Conservation (phyloP, 2,329 filamentous ascomycete genomes). For the Colletotrichum spaethianum region DNA sequence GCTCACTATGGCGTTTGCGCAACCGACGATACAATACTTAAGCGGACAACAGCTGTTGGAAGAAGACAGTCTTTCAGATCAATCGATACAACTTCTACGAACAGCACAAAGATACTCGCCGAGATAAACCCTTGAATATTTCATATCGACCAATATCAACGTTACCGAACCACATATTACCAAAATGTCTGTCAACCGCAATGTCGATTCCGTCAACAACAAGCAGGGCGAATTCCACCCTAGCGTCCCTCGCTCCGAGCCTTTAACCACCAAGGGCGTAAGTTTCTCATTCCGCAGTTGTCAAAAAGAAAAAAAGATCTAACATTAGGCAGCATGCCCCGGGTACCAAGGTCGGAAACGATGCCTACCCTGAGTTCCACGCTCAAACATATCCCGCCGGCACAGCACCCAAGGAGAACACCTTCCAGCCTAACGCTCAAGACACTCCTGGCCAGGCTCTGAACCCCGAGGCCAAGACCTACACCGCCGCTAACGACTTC, state of each 20-base stretch:
- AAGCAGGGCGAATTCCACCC: conserved; percentile 71
- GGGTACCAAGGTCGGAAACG: conserved; percentile 72
- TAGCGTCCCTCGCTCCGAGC: conserved; percentile 64
- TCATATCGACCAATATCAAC: background rate
- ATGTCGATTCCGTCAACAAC: conserved; percentile 65
- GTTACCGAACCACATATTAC: background rate
- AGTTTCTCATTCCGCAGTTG: conserved; percentile 46
- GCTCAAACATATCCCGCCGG: conserved; percentile 73
- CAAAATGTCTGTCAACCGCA: conserved; percentile 59
- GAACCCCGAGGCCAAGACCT: conserved; percentile 46
- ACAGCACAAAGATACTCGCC: background rate
- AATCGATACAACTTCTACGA: background rate
- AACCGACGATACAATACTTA: conserved; percentile 1
- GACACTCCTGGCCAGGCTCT: conserved; percentile 55
- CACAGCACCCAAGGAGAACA: conserved; percentile 67
- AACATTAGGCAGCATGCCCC: conserved; percentile 70
- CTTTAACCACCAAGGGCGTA: conserved; percentile 69
- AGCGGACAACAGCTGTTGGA: background rate
- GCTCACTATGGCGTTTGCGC: background rate
- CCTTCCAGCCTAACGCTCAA: conserved; percentile 55
- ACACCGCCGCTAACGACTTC: conserved; percentile 54
- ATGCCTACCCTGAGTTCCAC: conserved; percentile 73
- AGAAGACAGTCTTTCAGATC: fast-evolving
- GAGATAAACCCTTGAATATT: too few species aligned
- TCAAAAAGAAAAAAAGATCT: background rate